These are phyloP conservation scores for Aspergillus sclerotiicarbonarius DNA, from an alignment of 495 filamentous ascomycete species.

Conservation along the genomic window DNA sequence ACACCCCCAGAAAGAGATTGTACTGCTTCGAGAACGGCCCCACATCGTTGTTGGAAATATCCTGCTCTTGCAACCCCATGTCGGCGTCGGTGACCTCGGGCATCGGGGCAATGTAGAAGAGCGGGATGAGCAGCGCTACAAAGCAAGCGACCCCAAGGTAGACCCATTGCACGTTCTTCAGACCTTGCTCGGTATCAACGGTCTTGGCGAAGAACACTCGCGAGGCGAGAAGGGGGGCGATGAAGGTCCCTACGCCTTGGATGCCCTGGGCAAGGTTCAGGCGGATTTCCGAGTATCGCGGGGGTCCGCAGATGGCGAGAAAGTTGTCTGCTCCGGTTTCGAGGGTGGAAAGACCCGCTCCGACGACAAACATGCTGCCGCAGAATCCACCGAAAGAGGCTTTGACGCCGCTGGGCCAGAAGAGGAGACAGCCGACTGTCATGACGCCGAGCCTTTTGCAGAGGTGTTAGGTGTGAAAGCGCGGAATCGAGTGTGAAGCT, in stretches of 20 bases:
- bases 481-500: too few species aligned
- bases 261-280: slow-evolving; percentile 67
- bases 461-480: slow-evolving; percentile 28
- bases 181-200: slow-evolving; percentile 46
- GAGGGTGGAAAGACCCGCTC: slow-evolving; percentile 65
- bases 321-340: slow-evolving; percentile 76
- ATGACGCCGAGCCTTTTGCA: slow-evolving; percentile 57
- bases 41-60: slow-evolving; percentile 37
- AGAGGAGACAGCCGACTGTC: slow-evolving; percentile 61
- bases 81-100: slow-evolving; percentile 75
- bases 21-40: slow-evolving; percentile 61
- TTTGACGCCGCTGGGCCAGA: slow-evolving; percentile 57
- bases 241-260: slow-evolving; percentile 59
- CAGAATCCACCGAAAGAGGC: slow-evolving; percentile 71
- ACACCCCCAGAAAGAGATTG: slow-evolving; percentile 62
- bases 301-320: slow-evolving; percentile 66
- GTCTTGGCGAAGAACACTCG: slow-evolving; percentile 65
- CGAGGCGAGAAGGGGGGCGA: slow-evolving; percentile 65
- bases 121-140: slow-evolving; percentile 59
- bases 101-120: slow-evolving; percentile 64
- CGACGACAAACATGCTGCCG: slow-evolving; percentile 67
- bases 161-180: slow-evolving; percentile 67
- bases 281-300: slow-evolving; percentile 65
- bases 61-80: slow-evolving; percentile 57
- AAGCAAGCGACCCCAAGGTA: slow-evolving; percentile 72